Evolutionary conservation across 2,329 filamentous ascomycete species (phyloP), one percentile per base, ranked within the genome.

Genomic region (Ophiosphaerella herpotricha): DNA sequence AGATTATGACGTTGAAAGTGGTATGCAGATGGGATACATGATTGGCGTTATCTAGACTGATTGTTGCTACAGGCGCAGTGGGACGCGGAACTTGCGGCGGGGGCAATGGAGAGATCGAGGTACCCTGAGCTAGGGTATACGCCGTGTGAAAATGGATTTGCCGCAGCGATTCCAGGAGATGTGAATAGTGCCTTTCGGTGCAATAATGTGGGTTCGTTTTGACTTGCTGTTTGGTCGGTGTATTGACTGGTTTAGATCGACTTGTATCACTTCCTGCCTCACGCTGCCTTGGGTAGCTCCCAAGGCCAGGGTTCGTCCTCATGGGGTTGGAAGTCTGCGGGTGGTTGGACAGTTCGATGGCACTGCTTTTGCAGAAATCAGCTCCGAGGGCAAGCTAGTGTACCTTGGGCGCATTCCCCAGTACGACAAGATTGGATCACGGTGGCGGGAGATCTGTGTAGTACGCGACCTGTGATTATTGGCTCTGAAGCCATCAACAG

Each of bases 211-310:
- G 45, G 68, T 24, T 13, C 21, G 11, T n/a, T 13, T 14, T 13
- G 8, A 3, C 11, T 12, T 24, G 5, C 4, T 12, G n/a, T 6
- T 14, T n/a, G 14, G 24, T 21, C 4, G 12, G n/a, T 7, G 29
- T 31, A n/a, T 52, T 67, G 14, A 66, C 24, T 12, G 29, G 2
- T 11, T 1, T n/a, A 66, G 71, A 71, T 82, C 14, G 80, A 83
- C 54, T 74, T 82, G 3, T 80, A 82, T 62, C 77, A 80, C 59
- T 84, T 84, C 67, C 70, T 80, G 34, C 76, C 74, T 40, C 82
- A 84, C 55, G 73, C 75, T 2, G 75, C 76, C 26, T 74, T 84
- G 2, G 82, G 80, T 8, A 79, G 77, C 54, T 57, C 54, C 29
- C 53, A 54, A 21, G 73, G 71, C 31, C 68, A 70, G 37, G 74